Percentiles rank a stretch among this genome's conserved stretches.
Evolutionary conservation across 2,329 filamentous ascomycete species (phyloP).

Genomic region (Microsporum audouinii): DNA sequence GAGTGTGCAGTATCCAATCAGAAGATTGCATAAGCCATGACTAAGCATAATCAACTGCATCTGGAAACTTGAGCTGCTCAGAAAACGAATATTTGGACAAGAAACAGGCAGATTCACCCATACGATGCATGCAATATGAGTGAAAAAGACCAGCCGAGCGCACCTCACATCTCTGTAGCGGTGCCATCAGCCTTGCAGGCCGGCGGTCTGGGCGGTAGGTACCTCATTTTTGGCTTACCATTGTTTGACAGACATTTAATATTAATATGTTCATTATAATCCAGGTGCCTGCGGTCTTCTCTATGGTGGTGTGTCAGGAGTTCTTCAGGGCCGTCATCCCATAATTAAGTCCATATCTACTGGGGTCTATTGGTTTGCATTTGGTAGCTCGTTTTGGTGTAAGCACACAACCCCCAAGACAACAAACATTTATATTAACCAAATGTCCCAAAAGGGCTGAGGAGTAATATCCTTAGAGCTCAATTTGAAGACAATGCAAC

Average conservation of each 20-base stretch:
- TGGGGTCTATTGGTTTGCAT: conserved; percentile 68
- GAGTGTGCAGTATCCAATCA: neutral
- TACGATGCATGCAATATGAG: conserved; percentile 1
- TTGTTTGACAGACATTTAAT: neutral
- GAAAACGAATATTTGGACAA: neutral
- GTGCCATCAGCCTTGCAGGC: conserved; percentile 42
- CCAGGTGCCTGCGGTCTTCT: conserved; percentile 51
- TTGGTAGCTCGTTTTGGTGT: conserved; percentile 70
- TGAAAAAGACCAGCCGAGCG: conserved; percentile 3
- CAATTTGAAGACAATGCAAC: conserved; percentile 43
- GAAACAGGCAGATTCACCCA: neutral
- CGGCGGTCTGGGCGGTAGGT: conserved; percentile 48
- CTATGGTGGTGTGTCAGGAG: conserved; percentile 57
- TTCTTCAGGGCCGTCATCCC: conserved; percentile 55
- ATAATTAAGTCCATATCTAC: conserved; percentile 59
- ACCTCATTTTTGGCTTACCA: neutral
- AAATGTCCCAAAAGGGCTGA: conserved; percentile 29
- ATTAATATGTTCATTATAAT: neutral
- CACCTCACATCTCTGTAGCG: conserved; percentile 10
- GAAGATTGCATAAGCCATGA: neutral
- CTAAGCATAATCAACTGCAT: neutral
- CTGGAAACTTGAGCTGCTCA: neutral
- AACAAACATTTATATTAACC: conserved; percentile 5
- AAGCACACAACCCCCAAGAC: conserved; percentile 23
- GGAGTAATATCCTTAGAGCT: conserved; percentile 37